Base-by-base conservation (phyloP, 2,329 filamentous ascomycete species). In the Nothophaeocryptopus gaeumannii region DNA sequence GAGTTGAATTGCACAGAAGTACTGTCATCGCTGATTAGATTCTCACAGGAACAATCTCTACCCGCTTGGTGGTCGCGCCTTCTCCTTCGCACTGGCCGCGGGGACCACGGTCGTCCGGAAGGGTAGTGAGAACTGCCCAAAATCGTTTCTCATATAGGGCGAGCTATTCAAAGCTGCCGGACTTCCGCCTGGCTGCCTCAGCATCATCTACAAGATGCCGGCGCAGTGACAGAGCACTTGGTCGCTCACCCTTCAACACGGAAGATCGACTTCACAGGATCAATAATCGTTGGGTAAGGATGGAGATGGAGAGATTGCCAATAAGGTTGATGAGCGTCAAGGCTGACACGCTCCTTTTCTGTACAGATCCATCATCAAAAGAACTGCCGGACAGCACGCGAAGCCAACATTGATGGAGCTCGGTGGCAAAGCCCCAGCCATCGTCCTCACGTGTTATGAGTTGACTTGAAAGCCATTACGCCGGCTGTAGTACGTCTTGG, bases 321-420 rank as follows among this genome's bases (percentile, higher is more conserved):
- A n/a, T n/a, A n/a, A n/a, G n/a, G n/a, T n/a, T n/a, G n/a, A n/a
- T n/a, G n/a, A n/a, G n/a, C n/a, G n/a, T n/a, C n/a, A n/a, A n/a
- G n/a, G n/a, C n/a, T n/a, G n/a, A n/a, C n/a, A n/a, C n/a, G 20
- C 7, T 4, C 20, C 20, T 26, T 26, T 4, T 26, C 7, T 7
- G 20, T 26, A 26, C 20, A 26, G 20, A 3, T 79, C 81, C 30
- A 82, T 89, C 62, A 82, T 95, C 47, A 85, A 81, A 8, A 74
- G 76, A n/a, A 75, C 80, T 3, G 86, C 86, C 0, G 89, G 85
- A 15, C 80, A 85, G 64, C 72, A 85, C 59, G 74, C 93, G 32
- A 95, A 95, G 74, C 89, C 88, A 0, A 78, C 87, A 1, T 72
- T 93, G 2, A 77, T 93, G 60, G 89, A 95, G 69, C 75, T 95